These are phyloP conservation scores for Zasmidium angulare DNA, from an alignment of 2,329 filamentous ascomycete species.

Conservation along the genomic window DNA sequence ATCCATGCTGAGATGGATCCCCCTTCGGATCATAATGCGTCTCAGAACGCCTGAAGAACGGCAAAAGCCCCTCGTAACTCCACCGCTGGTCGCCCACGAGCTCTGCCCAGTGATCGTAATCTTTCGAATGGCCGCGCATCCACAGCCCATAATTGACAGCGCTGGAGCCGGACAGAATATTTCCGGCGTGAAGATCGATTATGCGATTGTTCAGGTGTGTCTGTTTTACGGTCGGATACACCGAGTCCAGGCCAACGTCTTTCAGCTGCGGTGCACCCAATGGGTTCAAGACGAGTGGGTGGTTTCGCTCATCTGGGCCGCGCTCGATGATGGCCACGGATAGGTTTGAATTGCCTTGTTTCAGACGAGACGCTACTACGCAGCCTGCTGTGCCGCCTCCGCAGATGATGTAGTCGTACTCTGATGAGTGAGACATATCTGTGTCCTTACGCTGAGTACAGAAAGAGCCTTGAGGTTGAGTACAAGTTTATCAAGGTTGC, in stretches of 20 bases:
- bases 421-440: neutral
- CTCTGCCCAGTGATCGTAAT: constrained; percentile 8
- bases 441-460: too few relatives aligned
- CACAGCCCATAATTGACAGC: constrained; percentile 5
- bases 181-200: constrained; percentile 5
- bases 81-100: constrained; percentile 1
- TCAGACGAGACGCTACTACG: constrained; percentile 23
- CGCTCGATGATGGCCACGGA: constrained; percentile 5
- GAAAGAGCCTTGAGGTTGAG: too few relatives aligned
- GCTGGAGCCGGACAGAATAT: constrained; percentile 3
- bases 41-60: constrained; percentile 8
- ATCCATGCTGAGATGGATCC: constrained; percentile 1
- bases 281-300: constrained; percentile 1
- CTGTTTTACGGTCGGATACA: constrained; percentile 1
- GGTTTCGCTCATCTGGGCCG: neutral
- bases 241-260: neutral
- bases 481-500: too few relatives aligned
- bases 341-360: neutral
- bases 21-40: constrained; percentile 5
- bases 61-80: constrained; percentile 4
- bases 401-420: constrained; percentile 26
- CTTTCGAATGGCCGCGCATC: constrained; percentile 6
- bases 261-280: neutral
- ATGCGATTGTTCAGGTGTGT: neutral
- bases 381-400: constrained; percentile 29